Percentiles rank a stretch among this genome's conserved stretches.
Evolutionary conservation across 1,139 yeast genomes (phyloP).

Genomic region (Saccharomyces uvarum): DNA sequence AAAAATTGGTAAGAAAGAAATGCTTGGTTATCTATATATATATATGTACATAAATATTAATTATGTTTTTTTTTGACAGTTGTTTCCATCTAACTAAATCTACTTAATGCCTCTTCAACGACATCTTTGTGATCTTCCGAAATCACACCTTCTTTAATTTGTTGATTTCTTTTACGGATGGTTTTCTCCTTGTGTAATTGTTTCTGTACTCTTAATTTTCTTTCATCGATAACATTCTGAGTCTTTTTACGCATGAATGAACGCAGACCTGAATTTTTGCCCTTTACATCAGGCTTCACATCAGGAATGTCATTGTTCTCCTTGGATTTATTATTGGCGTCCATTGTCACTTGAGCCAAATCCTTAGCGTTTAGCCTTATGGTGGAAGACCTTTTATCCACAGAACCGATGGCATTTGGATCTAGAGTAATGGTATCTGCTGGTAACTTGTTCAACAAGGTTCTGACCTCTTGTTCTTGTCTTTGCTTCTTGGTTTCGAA

Average conservation of each 20-base stretch:
- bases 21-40: not conserved
- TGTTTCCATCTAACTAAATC: slow-evolving; percentile 19
- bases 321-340: slow-evolving; percentile 34
- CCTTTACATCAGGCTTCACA: slow-evolving; percentile 57
- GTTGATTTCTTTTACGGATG: slow-evolving; percentile 50
- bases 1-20: not conserved
- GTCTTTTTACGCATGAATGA: slow-evolving; percentile 76
- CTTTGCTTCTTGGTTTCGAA: slow-evolving; percentile 87
- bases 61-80: not conserved
- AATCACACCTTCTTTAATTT: slow-evolving; percentile 44
- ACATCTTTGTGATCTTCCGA: slow-evolving; percentile 32
- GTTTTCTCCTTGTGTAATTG: slow-evolving; percentile 70
- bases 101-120: slow-evolving; percentile 31
- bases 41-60: not conserved
- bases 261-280: slow-evolving; percentile 79
- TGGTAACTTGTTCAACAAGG: slow-evolving; percentile 76
- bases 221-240: slow-evolving; percentile 79
- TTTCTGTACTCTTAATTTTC: slow-evolving; percentile 73
- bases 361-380: slow-evolving; percentile 60
- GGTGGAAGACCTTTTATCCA: slow-evolving; percentile 60
- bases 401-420: slow-evolving; percentile 81
- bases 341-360: slow-evolving; percentile 39
- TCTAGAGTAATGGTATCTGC: slow-evolving; percentile 91
- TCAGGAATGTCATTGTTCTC: slow-evolving; percentile 38
- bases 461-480: slow-evolving; percentile 85